Conservation (phyloP, 2,329 filamentous ascomycete species). For the Paraphaeosphaeria sporulosa region DNA sequence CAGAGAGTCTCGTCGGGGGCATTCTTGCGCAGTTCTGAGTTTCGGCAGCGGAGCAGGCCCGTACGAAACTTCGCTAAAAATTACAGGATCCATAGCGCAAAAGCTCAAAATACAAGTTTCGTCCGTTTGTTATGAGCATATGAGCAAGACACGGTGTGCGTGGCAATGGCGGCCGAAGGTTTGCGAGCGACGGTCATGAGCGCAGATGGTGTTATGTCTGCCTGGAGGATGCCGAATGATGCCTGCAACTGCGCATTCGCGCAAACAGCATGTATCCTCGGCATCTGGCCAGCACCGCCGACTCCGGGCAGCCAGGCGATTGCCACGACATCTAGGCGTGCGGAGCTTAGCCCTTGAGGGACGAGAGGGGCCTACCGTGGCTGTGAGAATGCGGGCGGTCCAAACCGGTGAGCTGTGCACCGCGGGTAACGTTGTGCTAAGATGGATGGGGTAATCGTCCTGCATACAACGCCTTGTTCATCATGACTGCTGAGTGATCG, state of each 20-base stretch:
- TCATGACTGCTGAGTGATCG: background rate
- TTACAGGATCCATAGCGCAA: constrained; percentile 17
- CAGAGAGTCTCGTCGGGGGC: constrained; percentile 33
- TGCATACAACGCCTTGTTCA: constrained; percentile 1
- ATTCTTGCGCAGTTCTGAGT: constrained; percentile 26
- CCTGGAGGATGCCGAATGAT: constrained; percentile 13
- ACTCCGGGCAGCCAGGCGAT: constrained; percentile 12
- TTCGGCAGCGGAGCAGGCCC: constrained; percentile 25
- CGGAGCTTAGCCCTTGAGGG: constrained; percentile 15
- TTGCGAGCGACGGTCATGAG: constrained; percentile 2
- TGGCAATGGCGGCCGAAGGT: background rate
- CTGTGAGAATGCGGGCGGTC: constrained; percentile 2
- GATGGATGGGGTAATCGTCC: background rate
- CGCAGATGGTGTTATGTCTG: constrained; percentile 12
- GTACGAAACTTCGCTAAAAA: constrained; percentile 12
- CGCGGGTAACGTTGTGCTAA: constrained; percentile 7
- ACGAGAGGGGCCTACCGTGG: constrained; percentile 13
- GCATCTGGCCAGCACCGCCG: constrained; percentile 9
- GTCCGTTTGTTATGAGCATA: background rate
- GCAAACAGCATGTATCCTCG: constrained; percentile 16
- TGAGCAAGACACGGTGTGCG: background rate
- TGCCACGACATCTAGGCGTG: constrained; percentile 11
- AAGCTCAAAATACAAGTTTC: background rate
- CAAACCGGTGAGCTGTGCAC: constrained; percentile 15
- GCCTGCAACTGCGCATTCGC: constrained; percentile 17